Base-by-base conservation (phyloP, 352 stramenopile genomes). In the Phytophthora quininea region DNA sequence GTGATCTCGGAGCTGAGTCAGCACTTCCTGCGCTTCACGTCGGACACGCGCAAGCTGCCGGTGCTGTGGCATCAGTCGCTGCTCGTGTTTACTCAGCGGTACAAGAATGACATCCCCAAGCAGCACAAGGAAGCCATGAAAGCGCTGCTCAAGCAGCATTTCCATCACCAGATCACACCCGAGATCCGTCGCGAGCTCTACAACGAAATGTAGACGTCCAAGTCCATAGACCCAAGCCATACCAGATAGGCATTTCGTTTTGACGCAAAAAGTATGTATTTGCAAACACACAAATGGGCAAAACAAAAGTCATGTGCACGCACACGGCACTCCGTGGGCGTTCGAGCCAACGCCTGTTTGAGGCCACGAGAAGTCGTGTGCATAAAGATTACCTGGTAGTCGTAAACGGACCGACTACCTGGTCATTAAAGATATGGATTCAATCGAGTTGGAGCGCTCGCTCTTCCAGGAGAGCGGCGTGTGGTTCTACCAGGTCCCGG, bases 41-140 rank as follows among this genome's bases (percentile, higher is more conserved):
- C 76, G 24, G 91, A 96, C 70, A 77, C 85, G 57, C 86, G 89
- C 69, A 82, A 76, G 64, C 84, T 99, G 47, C 97, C 97, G 4
- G 97, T 99, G 48, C 76, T 99, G 62, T 99, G 98, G 98, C 98
- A 99, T 86, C 98, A 99, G 80, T 96, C 93, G 37, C 79, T 99
- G 56, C 83, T 99, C 29, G 90, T 95, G 8, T 99, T 99, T 78
- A 91, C 93, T 27, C 96, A 99, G 82, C 89, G 98, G 1, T 99
- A 99, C 90, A 99, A 99, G 79, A 97, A 97, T 73, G 95, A 99
- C 82, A 93, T 99, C 53, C 87, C 94, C 5, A 91, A 96, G 66
- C 87, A 95, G 60, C 87, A 98, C 65, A 98, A 98, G 73, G 96
- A 99, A 48, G 79, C 79, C 32, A 90, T 99, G 73, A 97, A 98